Percentiles rank a stretch among this genome's conserved stretches.
phyloP scores from a whole-genome alignment of 305 asterid species.

The Fraxinus xanthoxyloides region DNA sequence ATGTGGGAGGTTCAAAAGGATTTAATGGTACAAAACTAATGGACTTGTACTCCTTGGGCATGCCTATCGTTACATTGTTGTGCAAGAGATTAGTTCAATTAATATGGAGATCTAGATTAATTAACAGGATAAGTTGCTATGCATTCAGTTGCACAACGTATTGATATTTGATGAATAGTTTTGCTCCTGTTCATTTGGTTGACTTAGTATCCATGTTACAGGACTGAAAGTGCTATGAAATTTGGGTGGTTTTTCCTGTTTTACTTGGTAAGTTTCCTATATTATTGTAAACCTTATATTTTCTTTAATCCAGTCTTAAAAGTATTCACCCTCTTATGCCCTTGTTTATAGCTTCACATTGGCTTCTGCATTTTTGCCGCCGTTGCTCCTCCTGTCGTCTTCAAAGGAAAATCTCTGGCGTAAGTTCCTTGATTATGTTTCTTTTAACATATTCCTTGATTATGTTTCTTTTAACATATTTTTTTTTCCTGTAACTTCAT shows the following conservation, averaged over 20 bases:
- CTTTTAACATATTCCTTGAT: not conserved
- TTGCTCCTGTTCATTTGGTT: slow-evolving; percentile 1
- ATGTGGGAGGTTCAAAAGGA: not conserved
- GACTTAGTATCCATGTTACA: slow-evolving; percentile 37
- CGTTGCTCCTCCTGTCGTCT: slow-evolving; percentile 94
- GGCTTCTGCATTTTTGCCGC: slow-evolving; percentile 86
- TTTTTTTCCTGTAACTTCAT: not conserved
- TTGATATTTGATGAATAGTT: slow-evolving; percentile 8
- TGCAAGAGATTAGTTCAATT: not conserved
- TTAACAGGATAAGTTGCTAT: not conserved
- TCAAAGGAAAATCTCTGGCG: slow-evolving; percentile 95
- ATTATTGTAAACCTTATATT: not conserved
- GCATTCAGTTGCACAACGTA: not conserved
- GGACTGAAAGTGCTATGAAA: slow-evolving; percentile 89
- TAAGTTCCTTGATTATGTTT: slow-evolving; percentile 35
- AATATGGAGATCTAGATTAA: not conserved
- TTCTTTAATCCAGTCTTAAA: slow-evolving; percentile 1
- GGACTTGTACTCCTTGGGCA: not conserved
- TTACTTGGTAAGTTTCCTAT: slow-evolving; percentile 32
- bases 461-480: not conserved
- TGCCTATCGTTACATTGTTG: not conserved
- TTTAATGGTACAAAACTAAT: not conserved
- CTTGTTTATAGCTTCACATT: slow-evolving; percentile 71
- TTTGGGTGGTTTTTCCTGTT: slow-evolving; percentile 92
- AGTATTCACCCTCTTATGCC: slow-evolving; percentile 15